Evolutionary conservation across 2,329 filamentous ascomycete species (phyloP).

Genomic region (Coleophoma eucalyptorum): DNA sequence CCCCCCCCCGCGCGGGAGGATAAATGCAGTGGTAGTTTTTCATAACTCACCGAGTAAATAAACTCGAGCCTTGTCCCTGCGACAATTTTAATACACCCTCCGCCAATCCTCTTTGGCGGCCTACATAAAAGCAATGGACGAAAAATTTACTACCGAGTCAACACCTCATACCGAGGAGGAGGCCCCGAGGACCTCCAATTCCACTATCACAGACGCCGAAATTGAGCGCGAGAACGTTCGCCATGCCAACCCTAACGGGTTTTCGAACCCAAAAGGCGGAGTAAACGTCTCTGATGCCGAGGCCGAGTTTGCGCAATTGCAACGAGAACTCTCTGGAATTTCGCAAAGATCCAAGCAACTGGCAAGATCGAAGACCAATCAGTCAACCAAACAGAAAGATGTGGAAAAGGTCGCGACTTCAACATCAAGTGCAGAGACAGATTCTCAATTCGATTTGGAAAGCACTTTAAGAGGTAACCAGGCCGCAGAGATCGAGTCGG

Average conservation of each 20-base stretch:
- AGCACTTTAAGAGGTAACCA: constrained; percentile 67
- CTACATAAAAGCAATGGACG: background rate
- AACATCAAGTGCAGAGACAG: constrained; percentile 38
- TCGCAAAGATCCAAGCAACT: constrained; percentile 50
- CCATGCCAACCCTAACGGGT: constrained; percentile 43
- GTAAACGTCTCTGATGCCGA: constrained; percentile 56
- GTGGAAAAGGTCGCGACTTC: constrained; percentile 52
- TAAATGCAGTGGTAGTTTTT: no score
- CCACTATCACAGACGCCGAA: constrained; percentile 38
- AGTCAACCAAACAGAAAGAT: constrained; percentile 37
- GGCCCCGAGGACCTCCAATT: background rate
- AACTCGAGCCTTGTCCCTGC: no score
- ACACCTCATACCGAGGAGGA: background rate
- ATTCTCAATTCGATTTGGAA: constrained; percentile 72
- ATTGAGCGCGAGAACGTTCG: constrained; percentile 17
- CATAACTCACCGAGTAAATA: no score
- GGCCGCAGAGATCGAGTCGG: constrained; percentile 68
- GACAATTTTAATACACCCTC: no score
- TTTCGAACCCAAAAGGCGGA: constrained; percentile 37
- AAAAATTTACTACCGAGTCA: background rate
- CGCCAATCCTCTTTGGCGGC: no score
- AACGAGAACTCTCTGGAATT: constrained; percentile 53
- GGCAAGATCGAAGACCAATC: constrained; percentile 38
- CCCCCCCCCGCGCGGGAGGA: no score
- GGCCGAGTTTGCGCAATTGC: constrained; percentile 67